Evolutionary conservation across 805 yeast genomes (phyloP).

Genomic region (Cyberlindnera bimundalis): DNA sequence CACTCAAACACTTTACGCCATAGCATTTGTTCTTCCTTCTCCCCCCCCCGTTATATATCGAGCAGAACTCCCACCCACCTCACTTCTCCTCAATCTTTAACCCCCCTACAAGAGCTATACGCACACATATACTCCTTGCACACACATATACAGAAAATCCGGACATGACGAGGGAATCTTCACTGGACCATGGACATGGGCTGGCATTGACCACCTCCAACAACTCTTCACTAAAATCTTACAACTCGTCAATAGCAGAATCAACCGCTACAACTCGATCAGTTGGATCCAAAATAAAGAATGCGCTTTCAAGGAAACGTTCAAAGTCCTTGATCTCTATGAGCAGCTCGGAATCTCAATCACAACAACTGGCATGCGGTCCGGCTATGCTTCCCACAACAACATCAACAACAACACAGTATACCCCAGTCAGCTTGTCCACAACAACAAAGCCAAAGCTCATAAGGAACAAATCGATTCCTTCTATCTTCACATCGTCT

Average conservation of each 20-base stretch:
- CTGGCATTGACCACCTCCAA: constrained; percentile 22
- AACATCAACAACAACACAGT: not conserved
- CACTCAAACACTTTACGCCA: no score
- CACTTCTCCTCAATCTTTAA: no score
- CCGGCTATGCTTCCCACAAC: not conserved
- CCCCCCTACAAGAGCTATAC: no score
- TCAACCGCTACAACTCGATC: constrained; percentile 19
- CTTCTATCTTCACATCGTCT: constrained; percentile 1
- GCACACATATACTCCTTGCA: no score
- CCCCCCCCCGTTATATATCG: no score
- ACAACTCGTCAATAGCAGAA: constrained; percentile 22
- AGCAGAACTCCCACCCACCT: no score
- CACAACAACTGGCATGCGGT: not conserved
- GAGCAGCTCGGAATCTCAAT: constrained; percentile 7
- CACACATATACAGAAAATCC: not conserved
- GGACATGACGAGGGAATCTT: constrained; percentile 9
- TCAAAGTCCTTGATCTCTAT: constrained; percentile 15
- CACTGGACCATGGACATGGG: constrained; percentile 4
- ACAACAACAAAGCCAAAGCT: constrained; percentile 2
- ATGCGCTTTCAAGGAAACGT: constrained; percentile 14
- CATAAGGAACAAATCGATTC: constrained; percentile 9
- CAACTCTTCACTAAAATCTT: constrained; percentile 24
- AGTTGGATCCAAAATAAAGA: constrained; percentile 10
- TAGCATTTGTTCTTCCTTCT: no score
- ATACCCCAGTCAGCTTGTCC: not conserved